These are phyloP conservation scores for Aspergillus sp. DNA, from an alignment of 2,329 filamentous ascomycete genomes.

Conservation along the genomic window DNA sequence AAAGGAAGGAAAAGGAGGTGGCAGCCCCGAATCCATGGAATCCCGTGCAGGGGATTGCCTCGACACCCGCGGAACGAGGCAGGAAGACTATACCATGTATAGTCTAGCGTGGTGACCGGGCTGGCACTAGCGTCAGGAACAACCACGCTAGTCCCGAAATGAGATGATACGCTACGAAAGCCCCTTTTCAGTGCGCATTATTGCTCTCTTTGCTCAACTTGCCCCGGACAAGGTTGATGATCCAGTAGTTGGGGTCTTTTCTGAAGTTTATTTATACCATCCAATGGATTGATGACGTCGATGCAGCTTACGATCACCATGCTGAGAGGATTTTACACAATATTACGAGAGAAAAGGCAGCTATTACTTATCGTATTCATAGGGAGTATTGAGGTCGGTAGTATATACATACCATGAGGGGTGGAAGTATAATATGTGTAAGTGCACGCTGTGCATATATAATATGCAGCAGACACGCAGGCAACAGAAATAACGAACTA, in stretches of 20 bases:
- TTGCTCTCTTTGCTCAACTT: not conserved
- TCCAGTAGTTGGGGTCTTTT: not conserved
- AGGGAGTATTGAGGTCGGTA: too few species aligned
- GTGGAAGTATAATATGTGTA: not conserved
- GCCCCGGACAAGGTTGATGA: constrained; percentile 2
- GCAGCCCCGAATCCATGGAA: constrained; percentile 9
- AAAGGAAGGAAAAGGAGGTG: constrained; percentile 6
- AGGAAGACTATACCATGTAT: not conserved
- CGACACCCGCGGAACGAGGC: constrained; percentile 17
- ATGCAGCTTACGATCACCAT: not conserved
- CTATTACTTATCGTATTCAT: not conserved
- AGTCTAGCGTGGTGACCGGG: not conserved
- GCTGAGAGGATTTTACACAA: not conserved
- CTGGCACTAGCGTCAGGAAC: constrained; percentile 13
- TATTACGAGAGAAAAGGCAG: not conserved
- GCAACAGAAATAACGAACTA: not conserved
- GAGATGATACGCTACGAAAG: not conserved
- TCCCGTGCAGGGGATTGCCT: constrained; percentile 9
- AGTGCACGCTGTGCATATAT: not conserved
- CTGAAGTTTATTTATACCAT: constrained; percentile 9
- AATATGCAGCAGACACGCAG: not conserved
- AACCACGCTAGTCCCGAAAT: constrained; percentile 10
- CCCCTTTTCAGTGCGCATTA: not conserved
- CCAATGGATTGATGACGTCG: constrained; percentile 1
- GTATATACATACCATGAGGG: too few species aligned